Evolutionary conservation across 176 grass and related monocot species (phyloP).

Genomic region (Oryza meridionalis): DNA sequence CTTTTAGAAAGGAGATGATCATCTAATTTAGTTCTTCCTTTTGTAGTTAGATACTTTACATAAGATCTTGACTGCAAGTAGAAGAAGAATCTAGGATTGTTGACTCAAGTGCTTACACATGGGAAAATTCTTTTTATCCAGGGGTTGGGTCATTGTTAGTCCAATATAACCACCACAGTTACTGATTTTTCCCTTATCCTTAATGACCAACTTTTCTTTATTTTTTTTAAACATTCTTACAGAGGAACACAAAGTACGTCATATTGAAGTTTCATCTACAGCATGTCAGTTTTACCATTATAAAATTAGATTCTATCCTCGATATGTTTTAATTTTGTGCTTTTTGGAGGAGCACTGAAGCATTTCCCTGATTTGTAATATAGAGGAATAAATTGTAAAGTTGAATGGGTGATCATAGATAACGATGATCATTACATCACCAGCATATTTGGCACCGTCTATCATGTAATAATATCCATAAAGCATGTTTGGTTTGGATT

Average conservation of each 20-base stretch:
- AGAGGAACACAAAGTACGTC: background rate
- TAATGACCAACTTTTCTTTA: background rate
- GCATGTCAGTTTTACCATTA: background rate
- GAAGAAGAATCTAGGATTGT: background rate
- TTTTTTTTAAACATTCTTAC: background rate
- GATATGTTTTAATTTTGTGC: background rate
- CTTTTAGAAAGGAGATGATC: background rate
- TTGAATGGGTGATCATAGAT: background rate
- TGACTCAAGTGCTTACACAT: background rate
- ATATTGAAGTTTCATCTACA: constrained; percentile 2
- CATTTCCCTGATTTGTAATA: background rate
- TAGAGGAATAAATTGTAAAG: background rate
- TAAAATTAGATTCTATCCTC: background rate
- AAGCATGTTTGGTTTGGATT: background rate
- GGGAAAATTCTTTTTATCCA: background rate
- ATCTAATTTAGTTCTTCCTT: background rate
- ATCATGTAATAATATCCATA: constrained; percentile 3
- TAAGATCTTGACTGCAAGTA: background rate
- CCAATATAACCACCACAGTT: background rate
- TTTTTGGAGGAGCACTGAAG: background rate
- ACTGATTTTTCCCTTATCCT: background rate
- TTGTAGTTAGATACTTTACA: background rate
- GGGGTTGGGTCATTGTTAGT: background rate
- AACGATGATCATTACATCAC: background rate
- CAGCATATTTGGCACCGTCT: background rate